These are phyloP conservation scores for Puccinellia tenuiflora DNA, from an alignment of 176 grass and related monocot species.

Conservation along the genomic window DNA sequence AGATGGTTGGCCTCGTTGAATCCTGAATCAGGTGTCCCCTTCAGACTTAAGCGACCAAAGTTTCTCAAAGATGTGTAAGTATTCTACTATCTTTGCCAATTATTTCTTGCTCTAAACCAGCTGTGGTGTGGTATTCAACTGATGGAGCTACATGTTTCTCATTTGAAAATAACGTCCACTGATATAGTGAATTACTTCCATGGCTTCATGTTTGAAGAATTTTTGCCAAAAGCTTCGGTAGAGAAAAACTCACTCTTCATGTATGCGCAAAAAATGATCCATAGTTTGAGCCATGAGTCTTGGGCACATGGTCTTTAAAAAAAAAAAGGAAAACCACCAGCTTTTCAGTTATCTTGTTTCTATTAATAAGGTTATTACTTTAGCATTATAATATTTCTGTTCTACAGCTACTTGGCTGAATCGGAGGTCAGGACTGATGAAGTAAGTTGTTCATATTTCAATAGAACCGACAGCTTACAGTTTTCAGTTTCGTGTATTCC, in stretches of 20 bases:
- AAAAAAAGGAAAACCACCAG: neutral
- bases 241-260: no score
- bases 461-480: neutral
- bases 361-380: neutral
- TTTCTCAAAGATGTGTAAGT: slow-evolving; percentile 27
- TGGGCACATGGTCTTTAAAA: neutral
- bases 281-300: neutral
- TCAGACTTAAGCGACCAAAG: slow-evolving; percentile 27
- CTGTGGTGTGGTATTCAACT: neutral
- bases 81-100: neutral
- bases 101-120: neutral
- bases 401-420: slow-evolving; percentile 4
- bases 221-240: no score
- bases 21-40: neutral
- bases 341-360: neutral
- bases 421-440: slow-evolving; percentile 4
- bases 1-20: slow-evolving; percentile 30
- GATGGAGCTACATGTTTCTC: neutral
- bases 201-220: neutral
- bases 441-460: neutral
- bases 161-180: neutral
- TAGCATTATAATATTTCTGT: neutral
- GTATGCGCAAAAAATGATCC: neutral
- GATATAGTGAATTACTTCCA: neutral
- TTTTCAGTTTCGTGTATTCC: neutral